These are phyloP conservation scores for Limonium bicolor DNA, from an alignment of 148 eudicot species.

Conservation along the genomic window DNA sequence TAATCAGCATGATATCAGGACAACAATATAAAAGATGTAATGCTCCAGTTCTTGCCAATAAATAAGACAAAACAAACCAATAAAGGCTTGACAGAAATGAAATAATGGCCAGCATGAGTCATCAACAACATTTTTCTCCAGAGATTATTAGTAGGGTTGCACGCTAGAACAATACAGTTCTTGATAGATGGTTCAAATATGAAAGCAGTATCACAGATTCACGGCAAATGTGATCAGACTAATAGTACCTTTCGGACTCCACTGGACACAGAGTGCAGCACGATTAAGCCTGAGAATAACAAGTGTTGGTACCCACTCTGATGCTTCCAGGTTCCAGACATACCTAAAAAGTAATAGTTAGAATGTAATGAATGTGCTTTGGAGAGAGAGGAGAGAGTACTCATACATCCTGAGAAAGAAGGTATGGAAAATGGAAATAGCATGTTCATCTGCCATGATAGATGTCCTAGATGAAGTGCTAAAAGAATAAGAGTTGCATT, in stretches of 20 bases:
- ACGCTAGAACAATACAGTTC: too few species aligned
- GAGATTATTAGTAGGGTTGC: too few species aligned
- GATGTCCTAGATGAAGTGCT: background rate
- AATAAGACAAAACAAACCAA: background rate
- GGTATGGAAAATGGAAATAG: background rate
- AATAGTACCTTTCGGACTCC: constrained; percentile 85
- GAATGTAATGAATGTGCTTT: background rate
- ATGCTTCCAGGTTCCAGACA: constrained; percentile 81
- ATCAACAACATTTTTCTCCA: too few species aligned
- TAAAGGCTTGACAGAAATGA: background rate
- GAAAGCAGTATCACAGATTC: background rate
- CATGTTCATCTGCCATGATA: background rate
- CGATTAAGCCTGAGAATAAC: constrained; percentile 94
- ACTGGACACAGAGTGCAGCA: constrained; percentile 96
- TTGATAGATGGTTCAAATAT: too few species aligned
- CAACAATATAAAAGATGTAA: background rate
- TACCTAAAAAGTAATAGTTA: constrained; percentile 32
- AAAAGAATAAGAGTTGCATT: too few species aligned
- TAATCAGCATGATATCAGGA: background rate
- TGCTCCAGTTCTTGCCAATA: background rate
- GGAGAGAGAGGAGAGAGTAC: background rate
- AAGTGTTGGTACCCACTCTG: constrained; percentile 93
- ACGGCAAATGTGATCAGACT: background rate
- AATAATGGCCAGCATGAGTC: too few species aligned
- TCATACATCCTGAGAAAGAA: constrained; percentile 1